Percentiles rank a stretch among this genome's conserved stretches.
Evolutionary conservation across 768 basidiomycete species (phyloP).

Genomic region (Boletus subparvulus): DNA sequence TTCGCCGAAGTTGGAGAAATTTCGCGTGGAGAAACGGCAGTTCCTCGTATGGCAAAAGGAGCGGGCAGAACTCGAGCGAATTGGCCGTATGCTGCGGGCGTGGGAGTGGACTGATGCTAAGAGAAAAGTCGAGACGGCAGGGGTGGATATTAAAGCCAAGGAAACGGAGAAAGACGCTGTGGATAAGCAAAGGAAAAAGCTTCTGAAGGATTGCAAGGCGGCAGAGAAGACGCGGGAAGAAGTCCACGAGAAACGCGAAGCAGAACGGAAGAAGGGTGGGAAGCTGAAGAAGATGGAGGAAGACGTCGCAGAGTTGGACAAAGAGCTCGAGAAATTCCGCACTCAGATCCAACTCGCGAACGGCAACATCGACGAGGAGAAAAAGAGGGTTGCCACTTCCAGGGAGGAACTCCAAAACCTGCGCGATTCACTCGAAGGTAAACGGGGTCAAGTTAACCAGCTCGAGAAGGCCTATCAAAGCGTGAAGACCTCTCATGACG

Average conservation of each 20-base stretch:
- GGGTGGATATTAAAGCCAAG: constrained; percentile 52
- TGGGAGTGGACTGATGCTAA: constrained; percentile 80
- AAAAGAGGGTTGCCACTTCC: constrained; percentile 51
- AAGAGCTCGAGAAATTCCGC: constrained; percentile 74
- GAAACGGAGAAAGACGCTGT: constrained; percentile 47
- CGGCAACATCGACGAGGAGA: constrained; percentile 76
- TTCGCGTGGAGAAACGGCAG: constrained; percentile 84
- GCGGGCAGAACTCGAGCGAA: constrained; percentile 80
- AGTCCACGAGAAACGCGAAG: constrained; percentile 75
- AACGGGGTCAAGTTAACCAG: constrained; percentile 56
- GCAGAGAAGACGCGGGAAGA: constrained; percentile 66
- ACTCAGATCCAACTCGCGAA: constrained; percentile 86
- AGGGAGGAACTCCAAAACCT: constrained; percentile 64
- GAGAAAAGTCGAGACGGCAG: constrained; percentile 52
- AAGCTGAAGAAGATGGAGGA: constrained; percentile 86
- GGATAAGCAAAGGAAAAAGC: constrained; percentile 49
- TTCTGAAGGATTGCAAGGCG: constrained; percentile 51
- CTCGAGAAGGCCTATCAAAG: constrained; percentile 54
- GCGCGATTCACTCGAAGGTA: constrained; percentile 53
- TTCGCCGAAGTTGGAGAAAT: constrained; percentile 88
- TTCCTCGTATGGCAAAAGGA: constrained; percentile 91
- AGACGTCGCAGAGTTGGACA: constrained; percentile 72
- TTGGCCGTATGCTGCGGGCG: constrained; percentile 78
- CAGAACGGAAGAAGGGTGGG: constrained; percentile 90
- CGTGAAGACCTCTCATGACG: constrained; percentile 68